Base-by-base conservation (phyloP, 164 flowering plant species). In the Berberis vulgaris region DNA sequence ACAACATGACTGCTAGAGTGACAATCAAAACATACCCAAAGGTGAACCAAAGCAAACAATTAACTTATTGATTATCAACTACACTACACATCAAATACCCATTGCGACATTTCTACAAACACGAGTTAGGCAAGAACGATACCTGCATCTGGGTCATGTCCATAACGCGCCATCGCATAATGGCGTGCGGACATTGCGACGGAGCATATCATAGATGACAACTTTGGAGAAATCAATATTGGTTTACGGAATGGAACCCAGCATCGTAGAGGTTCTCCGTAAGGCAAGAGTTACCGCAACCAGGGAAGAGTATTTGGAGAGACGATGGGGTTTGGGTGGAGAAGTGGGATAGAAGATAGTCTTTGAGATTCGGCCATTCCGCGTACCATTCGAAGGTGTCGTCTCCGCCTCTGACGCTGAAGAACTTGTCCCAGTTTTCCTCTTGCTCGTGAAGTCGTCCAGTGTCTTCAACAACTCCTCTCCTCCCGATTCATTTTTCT, bases 311-410 rank as follows among this genome's bases (percentile, higher is more conserved):
- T 41, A 93, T 83, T 66, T 83, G 88, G 26, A 67, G 55, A 11
- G 57, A 45, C 12, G 50, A 1, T 0, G 49, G 10, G 3, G 47
- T n/a, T 43, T 4, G 56, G 65, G 49, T 43, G 47, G 76, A 62
- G 62, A 89, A 80, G 45, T 76, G 74, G 1, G 86, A 49, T 49
- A 83, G 68, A 59, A 93, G 86, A 3, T 79, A 75, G 61, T 60
- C 73, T 7, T 71, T 65, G 70, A 93, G 86, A 63, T 76, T 64
- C 12, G 84, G 68, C 98, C 98, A 93, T 71, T 90, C 96, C 54
- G 92, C 89, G 70, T 93, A 93, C 98, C 98, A 93, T 71, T 93
- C 98, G 78, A 93, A 93, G 43, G 91, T 57, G 59, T 86, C 87
- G 46, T 76, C 86, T 12, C 54, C 57, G 65, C 90, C 94, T 13